phyloP scores from a whole-genome alignment of 805 yeast genomes.

The Blastobotrys mokoenaii region DNA sequence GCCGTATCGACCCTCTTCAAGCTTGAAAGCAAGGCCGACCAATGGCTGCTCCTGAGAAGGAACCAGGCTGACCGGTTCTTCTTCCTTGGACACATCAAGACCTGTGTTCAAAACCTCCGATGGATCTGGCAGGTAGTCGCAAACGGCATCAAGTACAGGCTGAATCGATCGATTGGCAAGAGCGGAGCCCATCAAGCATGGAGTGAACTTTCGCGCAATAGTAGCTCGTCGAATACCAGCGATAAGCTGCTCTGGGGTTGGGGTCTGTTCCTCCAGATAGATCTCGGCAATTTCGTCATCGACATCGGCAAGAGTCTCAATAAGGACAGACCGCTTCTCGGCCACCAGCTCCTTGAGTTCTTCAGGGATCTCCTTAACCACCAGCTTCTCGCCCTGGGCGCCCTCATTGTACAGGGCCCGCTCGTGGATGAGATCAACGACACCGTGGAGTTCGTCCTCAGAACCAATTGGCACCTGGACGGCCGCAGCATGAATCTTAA shows the following conservation, averaged over 20 bases:
- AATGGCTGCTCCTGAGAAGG: slow-evolving; percentile 74
- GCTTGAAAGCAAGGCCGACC: slow-evolving; percentile 96
- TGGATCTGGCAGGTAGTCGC: slow-evolving; percentile 93
- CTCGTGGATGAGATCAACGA: slow-evolving; percentile 82
- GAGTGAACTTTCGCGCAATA: slow-evolving; percentile 90
- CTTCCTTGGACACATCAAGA: slow-evolving; percentile 56
- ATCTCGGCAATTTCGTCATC: slow-evolving; percentile 96
- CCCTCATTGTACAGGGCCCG: slow-evolving; percentile 88
- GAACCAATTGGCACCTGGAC: slow-evolving; percentile 96
- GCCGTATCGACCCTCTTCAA: slow-evolving; percentile 97
- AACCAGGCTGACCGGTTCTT: slow-evolving; percentile 59
- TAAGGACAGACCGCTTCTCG: slow-evolving; percentile 76
- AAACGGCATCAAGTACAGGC: slow-evolving; percentile 91
- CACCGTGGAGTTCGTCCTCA: slow-evolving; percentile 78
- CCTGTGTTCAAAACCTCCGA: slow-evolving; percentile 88
- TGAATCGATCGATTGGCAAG: slow-evolving; percentile 94
- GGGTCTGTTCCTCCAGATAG: slow-evolving; percentile 82
- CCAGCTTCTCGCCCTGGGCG: slow-evolving; percentile 73
- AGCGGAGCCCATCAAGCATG: slow-evolving; percentile 99
- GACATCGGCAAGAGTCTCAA: slow-evolving; percentile 95
- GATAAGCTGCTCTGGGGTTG: slow-evolving; percentile 74
- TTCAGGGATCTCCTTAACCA: slow-evolving; percentile 61
- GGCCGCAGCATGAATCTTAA: slow-evolving; percentile 93
- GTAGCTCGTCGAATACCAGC: slow-evolving; percentile 91
- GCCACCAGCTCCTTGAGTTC: slow-evolving; percentile 75